Conservation (phyloP, 768 basidiomycete species). For the Auricularia heimuer region DNA sequence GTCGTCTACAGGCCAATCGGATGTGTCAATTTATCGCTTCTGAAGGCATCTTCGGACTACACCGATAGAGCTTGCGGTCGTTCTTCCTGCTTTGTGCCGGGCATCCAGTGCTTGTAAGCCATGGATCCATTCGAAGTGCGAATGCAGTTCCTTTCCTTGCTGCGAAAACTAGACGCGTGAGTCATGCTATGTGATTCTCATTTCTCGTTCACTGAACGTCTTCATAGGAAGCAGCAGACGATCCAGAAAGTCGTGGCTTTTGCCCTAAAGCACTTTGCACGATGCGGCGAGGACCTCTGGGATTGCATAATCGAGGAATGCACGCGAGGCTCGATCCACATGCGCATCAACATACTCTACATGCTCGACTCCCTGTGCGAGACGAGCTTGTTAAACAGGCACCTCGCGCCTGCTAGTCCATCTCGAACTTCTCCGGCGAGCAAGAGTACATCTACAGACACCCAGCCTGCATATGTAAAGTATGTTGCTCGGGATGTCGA, state of each 20-base stretch:
- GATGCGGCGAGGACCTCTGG: conserved; percentile 89
- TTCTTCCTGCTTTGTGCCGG: conserved; percentile 19
- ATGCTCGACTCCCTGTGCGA: conserved; percentile 85
- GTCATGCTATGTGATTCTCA: conserved; percentile 18
- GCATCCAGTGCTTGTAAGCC: conserved; percentile 38
- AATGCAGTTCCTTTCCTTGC: conserved; percentile 57
- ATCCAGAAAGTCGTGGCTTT: conserved; percentile 82
- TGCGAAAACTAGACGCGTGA: conserved; percentile 59
- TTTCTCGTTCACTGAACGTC: neutral
- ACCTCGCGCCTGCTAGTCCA: conserved; percentile 35
- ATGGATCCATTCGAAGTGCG: conserved; percentile 68
- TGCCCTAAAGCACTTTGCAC: conserved; percentile 73
- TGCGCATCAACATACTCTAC: conserved; percentile 88
- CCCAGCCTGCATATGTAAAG: conserved; percentile 50
- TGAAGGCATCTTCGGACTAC: too few species aligned
- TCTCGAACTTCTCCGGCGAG: conserved; percentile 29
- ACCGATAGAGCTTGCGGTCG: too few species aligned
- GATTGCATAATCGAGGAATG: conserved; percentile 88
- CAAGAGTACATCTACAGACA: conserved; percentile 11
- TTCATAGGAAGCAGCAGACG: conserved; percentile 67
- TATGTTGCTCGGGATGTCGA: conserved; percentile 69
- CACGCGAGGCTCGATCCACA: conserved; percentile 70
- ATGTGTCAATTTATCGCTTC: too few species aligned
- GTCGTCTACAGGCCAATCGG: too few species aligned
- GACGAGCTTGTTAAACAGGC: conserved; percentile 41